phyloP scores from a whole-genome alignment of 345 rosid genomes.

The Hibiscus trionum region DNA sequence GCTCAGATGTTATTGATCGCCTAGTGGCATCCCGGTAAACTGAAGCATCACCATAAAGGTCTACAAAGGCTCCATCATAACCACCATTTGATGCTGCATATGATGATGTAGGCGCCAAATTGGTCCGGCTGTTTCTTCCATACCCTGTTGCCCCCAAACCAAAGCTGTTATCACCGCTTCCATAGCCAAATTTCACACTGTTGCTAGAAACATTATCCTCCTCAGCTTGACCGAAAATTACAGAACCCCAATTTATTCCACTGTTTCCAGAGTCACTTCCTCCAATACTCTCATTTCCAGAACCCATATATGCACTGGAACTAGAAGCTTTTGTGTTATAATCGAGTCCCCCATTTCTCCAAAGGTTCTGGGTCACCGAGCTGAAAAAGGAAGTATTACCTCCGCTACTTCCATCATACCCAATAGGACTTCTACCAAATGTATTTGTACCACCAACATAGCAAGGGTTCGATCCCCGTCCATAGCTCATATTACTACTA shows the following conservation, averaged over 20 bases:
- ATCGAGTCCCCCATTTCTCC: not conserved
- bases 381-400: slow-evolving; percentile 2
- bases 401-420: not conserved
- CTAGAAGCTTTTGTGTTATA: not conserved
- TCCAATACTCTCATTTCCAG: not conserved
- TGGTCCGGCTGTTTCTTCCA: not conserved
- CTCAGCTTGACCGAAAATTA: not conserved
- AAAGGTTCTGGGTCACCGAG: not conserved
- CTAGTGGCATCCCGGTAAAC: not conserved
- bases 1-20: not conserved
- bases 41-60: not conserved
- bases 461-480: not conserved
- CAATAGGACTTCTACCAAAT: not conserved
- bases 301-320: not conserved
- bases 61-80: not conserved
- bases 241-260: not conserved
- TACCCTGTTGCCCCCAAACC: not conserved
- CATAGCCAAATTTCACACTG: not conserved
- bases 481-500: not conserved
- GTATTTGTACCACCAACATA: not conserved
- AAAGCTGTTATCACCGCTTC: not conserved
- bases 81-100: not conserved
- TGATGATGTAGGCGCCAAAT: not conserved
- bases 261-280: not conserved
- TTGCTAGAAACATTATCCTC: not conserved